A percentile compares a stretch with the other conserved stretches of the same genome.
These are phyloP conservation scores for Blepharisma stoltei DNA, from an alignment of 73 alveolate genomes.

Conservation along the genomic window DNA sequence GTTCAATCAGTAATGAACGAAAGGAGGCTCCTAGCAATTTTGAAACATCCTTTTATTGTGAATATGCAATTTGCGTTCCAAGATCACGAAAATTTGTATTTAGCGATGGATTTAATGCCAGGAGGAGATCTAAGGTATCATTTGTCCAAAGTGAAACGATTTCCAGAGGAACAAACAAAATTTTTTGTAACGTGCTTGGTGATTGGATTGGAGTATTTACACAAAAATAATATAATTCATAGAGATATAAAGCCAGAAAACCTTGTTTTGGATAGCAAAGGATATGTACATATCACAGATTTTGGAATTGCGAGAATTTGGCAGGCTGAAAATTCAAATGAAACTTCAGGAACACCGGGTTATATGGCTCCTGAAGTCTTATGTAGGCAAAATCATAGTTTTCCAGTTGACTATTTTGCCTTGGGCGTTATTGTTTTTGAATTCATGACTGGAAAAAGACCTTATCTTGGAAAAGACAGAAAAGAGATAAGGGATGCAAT, in stretches of 20 bases:
- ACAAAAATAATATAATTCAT: slow-evolving; percentile 37
- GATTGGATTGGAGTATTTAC: slow-evolving; percentile 54
- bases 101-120: slow-evolving; percentile 85
- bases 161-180: slow-evolving; percentile 53
- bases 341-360: slow-evolving; percentile 78
- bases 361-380: slow-evolving; percentile 78
- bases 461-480: not conserved
- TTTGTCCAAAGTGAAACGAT: slow-evolving; percentile 37
- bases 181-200: slow-evolving; percentile 68
- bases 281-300: slow-evolving; percentile 35
- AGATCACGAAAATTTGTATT: slow-evolving; percentile 79
- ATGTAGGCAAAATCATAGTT: slow-evolving; percentile 59
- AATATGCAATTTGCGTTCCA: slow-evolving; percentile 91
- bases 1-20: slow-evolving; percentile 77
- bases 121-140: slow-evolving; percentile 85
- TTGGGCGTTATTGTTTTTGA: slow-evolving; percentile 10
- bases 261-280: slow-evolving; percentile 36
- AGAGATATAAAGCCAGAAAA: slow-evolving; percentile 37
- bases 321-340: slow-evolving; percentile 8
- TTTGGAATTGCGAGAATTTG: slow-evolving; percentile 34
- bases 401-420: slow-evolving; percentile 34
- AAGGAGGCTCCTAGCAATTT: slow-evolving; percentile 65
- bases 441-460: too few relatives aligned
- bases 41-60: slow-evolving; percentile 71
- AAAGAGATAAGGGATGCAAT: too few relatives aligned